Percentiles rank a stretch among this genome's conserved stretches.
Conservation (phyloP, 805 yeast species). For the Hanseniaspora jakobsenii region DNA sequence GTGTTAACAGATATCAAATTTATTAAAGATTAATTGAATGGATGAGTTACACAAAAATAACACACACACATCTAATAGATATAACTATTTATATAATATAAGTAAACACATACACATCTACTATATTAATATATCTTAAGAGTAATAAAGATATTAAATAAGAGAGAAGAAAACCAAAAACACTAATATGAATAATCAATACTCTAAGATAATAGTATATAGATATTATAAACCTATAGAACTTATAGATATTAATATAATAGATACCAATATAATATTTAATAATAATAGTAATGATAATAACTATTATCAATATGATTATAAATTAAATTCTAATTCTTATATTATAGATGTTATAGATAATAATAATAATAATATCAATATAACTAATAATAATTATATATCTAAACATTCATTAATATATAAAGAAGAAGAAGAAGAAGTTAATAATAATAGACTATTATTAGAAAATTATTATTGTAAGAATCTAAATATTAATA, state of each 20-base stretch:
- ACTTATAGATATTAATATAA: not conserved
- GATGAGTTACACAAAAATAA: no score
- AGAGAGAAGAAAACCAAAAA: no score
- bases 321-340: not conserved
- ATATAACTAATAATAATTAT: not conserved
- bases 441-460: not conserved
- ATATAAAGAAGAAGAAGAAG: no score
- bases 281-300: not conserved
- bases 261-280: not conserved
- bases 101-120: no score
- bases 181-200: no score
- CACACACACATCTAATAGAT: no score
- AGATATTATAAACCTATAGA: conserved; percentile 1
- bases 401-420: not conserved
- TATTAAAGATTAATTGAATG: no score
- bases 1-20: no score
- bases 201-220: not conserved
- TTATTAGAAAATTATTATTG: not conserved
- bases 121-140: no score
- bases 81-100: no score
- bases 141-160: no score
- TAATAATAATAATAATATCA: not conserved
- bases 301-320: not conserved
- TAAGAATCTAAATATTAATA: not conserved
- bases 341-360: no score